A percentile compares a stretch with the other conserved stretches of the same genome.
Conservation (phyloP, 352 stramenopile species). For the Phytophthora capsici region DNA sequence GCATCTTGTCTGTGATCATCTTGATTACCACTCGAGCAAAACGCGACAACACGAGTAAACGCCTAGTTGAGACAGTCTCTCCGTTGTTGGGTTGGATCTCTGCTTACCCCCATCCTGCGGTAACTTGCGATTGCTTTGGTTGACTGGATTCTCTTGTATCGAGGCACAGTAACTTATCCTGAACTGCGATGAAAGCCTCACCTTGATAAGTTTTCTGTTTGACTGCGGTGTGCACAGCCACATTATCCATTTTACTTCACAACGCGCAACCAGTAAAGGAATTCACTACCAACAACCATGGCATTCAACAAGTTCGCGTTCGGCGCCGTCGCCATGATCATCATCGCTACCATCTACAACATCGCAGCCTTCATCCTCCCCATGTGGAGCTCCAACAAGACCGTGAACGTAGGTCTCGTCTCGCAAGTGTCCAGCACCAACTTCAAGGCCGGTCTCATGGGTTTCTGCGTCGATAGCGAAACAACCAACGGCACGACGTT, state of each 20-base stretch:
- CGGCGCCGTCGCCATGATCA: constrained; percentile 24
- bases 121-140: constrained; percentile 4
- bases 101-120: constrained; percentile 16
- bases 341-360: constrained; percentile 28
- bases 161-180: neutral
- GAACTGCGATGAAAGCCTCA: neutral
- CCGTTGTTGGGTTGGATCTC: too few species aligned
- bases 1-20: neutral
- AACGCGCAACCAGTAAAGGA: too few species aligned
- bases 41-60: too few species aligned
- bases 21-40: neutral
- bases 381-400: constrained; percentile 26
- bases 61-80: neutral
- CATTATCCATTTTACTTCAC: too few species aligned
- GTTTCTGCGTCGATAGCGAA: constrained; percentile 55
- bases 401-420: constrained; percentile 19
- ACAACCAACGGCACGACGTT: constrained; percentile 44
- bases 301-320: constrained; percentile 21
- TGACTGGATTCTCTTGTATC: constrained; percentile 15
- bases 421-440: too few species aligned
- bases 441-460: constrained; percentile 25
- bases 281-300: constrained; percentile 4
- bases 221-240: too few species aligned
- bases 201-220: neutral
- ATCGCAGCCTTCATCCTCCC: constrained; percentile 18